Conservation (phyloP, 352 stramenopile genomes). For the Thalassiosira ordinaria region DNA sequence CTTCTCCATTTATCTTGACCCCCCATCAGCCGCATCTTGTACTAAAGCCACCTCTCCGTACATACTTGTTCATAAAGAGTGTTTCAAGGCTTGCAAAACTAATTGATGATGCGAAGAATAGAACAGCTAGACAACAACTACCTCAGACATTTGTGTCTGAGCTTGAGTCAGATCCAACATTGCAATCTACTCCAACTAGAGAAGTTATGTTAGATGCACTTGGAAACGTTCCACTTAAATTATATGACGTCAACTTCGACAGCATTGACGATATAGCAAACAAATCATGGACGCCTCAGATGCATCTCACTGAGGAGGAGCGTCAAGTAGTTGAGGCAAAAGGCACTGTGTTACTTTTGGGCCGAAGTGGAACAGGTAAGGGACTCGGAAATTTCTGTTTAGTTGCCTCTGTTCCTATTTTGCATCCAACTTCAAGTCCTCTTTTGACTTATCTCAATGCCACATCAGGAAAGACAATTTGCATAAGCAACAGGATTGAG, state of each 20-base stretch:
- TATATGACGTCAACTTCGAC: conserved; percentile 59
- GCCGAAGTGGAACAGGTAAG: conserved; percentile 63
- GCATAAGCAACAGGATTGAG: conserved; percentile 68
- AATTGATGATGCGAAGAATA: conserved; percentile 73
- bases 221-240: conserved; percentile 69
- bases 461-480: no score
- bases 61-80: no score
- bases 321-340: conserved; percentile 60
- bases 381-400: no score
- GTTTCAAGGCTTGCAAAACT: conserved; percentile 62
- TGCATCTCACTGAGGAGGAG: conserved; percentile 72
- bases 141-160: conserved; percentile 22
- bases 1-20: no score
- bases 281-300: conserved; percentile 54
- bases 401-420: no score
- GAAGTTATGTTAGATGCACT: conserved; percentile 63
- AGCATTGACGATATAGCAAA: conserved; percentile 57
- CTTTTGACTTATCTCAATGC: no score
- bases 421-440: no score
- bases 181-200: conserved; percentile 9
- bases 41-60: no score
- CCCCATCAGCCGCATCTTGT: no score
- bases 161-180: background rate
- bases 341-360: conserved; percentile 71
- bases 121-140: conserved; percentile 49